Percentiles rank a stretch among this genome's conserved stretches.
phyloP scores from a whole-genome alignment of 1,284 basidiomycete genomes.

The Pascua sp. region DNA sequence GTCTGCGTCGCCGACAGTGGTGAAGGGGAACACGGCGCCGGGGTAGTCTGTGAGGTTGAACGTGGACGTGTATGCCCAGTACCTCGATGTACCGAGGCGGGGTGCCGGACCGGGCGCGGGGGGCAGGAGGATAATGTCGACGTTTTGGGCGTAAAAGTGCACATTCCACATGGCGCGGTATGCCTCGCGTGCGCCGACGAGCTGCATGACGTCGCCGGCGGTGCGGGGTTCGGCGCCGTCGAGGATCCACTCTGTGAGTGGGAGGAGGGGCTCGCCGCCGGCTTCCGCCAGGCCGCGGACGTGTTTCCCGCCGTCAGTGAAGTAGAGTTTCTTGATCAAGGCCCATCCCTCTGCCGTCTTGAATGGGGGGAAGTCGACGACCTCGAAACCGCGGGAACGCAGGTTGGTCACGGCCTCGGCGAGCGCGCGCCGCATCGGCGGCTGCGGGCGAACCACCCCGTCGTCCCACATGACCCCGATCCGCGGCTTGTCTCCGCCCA shows the following conservation, averaged over 20 bases:
- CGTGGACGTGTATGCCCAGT: conserved; percentile 57
- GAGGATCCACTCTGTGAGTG: conserved; percentile 33
- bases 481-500: conserved; percentile 23
- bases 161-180: conserved; percentile 18
- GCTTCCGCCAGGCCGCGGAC: conserved; percentile 17
- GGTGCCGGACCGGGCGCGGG: conserved; percentile 37
- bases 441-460: conserved; percentile 37
- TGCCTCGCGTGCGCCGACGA: conserved; percentile 28
- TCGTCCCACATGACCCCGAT: conserved; percentile 46
- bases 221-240: conserved; percentile 15
- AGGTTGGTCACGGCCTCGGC: conserved; percentile 29
- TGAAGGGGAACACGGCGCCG: conserved; percentile 63
- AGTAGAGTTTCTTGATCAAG: conserved; percentile 32
- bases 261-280: conserved; percentile 32
- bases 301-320: conserved; percentile 36
- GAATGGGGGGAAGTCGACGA: conserved; percentile 28
- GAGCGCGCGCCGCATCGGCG: conserved; percentile 44
- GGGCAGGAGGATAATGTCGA: conserved; percentile 44
- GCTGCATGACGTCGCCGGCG: conserved; percentile 28
- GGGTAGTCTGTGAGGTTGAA: conserved; percentile 70
- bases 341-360: conserved; percentile 29
- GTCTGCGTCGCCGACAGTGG: conserved; percentile 33
- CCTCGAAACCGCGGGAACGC: conserved; percentile 20
- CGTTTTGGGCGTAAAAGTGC: conserved; percentile 17
- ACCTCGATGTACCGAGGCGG: conserved; percentile 32